Evolutionary conservation across 495 filamentous ascomycete species (phyloP).

Genomic region (Podospora anserina): DNA sequence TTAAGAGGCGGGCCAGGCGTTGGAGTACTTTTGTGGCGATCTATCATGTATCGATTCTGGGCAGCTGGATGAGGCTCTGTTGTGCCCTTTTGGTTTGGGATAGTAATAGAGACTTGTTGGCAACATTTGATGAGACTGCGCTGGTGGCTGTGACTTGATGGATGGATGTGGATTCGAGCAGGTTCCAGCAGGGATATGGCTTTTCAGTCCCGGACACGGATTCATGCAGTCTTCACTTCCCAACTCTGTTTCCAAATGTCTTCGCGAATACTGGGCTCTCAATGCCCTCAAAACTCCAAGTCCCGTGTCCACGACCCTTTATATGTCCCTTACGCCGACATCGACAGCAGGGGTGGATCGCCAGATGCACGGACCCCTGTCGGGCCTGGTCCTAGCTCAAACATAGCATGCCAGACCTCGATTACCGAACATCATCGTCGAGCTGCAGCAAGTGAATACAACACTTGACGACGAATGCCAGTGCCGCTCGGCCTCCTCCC

Average conservation of each 20-base stretch:
- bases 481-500: neutral
- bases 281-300: no score
- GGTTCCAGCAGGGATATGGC: no score
- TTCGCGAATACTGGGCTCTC: no score
- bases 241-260: no score
- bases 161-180: no score
- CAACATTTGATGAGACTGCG: neutral
- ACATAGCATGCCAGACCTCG: neutral
- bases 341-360: neutral
- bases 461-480: neutral
- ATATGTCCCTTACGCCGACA: no score
- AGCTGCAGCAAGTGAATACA: neutral
- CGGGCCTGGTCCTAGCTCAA: neutral
- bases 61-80: constrained; percentile 19
- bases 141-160: neutral
- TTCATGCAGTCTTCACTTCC: no score
- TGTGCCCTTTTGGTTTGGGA: constrained; percentile 20
- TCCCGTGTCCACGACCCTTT: no score
- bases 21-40: constrained; percentile 31
- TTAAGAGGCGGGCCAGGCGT: constrained; percentile 28
- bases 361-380: neutral
- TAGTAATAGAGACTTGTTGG: constrained; percentile 13
- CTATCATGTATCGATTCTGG: constrained; percentile 34
- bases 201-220: no score
- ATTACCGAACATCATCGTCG: neutral